These are phyloP conservation scores for Esteya vermicola DNA, from an alignment of 2,329 filamentous ascomycete species.

Conservation along the genomic window DNA sequence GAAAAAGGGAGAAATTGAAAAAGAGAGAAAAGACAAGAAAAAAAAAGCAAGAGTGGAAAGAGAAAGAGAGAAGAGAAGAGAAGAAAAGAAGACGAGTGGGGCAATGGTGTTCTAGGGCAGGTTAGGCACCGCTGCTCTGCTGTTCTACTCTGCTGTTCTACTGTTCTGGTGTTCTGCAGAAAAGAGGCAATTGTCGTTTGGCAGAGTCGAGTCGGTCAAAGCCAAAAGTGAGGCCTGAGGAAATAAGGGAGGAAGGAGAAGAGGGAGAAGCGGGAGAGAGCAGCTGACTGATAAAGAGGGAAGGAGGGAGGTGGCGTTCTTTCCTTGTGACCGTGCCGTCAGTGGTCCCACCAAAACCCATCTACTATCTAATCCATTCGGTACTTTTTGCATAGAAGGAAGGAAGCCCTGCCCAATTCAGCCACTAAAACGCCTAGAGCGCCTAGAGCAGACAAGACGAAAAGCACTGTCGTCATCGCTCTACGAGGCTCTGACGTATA, in stretches of 20 bases:
- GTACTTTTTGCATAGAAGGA: too few relatives aligned
- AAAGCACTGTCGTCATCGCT: slow-evolving; percentile 6
- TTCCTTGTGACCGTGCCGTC: too few relatives aligned
- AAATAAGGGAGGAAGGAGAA: neutral
- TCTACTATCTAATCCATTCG: too few relatives aligned
- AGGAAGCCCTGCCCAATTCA: too few relatives aligned
- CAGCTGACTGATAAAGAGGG: neutral
- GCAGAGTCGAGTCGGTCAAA: too few relatives aligned
- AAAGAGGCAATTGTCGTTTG: neutral
- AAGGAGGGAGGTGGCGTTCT: neutral
- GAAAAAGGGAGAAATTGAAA: neutral
- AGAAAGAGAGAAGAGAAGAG: neutral
- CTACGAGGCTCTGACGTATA: slow-evolving; percentile 2
- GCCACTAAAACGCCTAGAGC: too few relatives aligned
- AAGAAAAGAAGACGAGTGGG: neutral
- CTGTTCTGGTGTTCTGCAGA: too few relatives aligned
- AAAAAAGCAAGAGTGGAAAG: neutral
- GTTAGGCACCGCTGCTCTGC: neutral
- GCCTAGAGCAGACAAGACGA: too few relatives aligned
- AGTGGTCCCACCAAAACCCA: too few relatives aligned
- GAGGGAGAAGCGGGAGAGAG: neutral
- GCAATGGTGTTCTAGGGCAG: neutral
- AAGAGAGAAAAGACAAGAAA: neutral
- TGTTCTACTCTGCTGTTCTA: neutral
- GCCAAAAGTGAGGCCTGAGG: too few relatives aligned